Evolutionary conservation across 805 yeast genomes (phyloP), one percentile per base, ranked within the genome.

Genomic region (Candida qinlingensis): DNA sequence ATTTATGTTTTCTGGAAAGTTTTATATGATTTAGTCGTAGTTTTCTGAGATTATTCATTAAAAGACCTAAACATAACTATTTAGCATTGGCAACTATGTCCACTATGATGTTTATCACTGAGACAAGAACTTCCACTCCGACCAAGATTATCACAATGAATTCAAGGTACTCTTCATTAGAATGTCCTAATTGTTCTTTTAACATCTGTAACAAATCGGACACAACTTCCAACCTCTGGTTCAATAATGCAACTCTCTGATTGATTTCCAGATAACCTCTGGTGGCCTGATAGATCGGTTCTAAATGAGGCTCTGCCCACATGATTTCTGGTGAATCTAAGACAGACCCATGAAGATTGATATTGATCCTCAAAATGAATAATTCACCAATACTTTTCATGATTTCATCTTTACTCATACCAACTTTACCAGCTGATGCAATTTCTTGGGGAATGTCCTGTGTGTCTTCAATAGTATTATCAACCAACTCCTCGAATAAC

Each of bases 241-340:
- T 94, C 46, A 94, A 71, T 48, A 94, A 71, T 28, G 90, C 84
- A 0, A 92, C 98, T 42, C 99, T 73, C 68, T 92, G 98, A 63
- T 91, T 91, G 58, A 94, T 94, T 62, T 94, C 99, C 53, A 94
- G 68, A 66, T 92, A 92, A 1, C 97, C 97, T 64, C 98, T 80
- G 3, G 96, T 90, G 0, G 98, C 97, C 66, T 91, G 97, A 68
- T 94, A 94, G 46, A 92, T 90, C 1, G 99, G 99, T 64, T 94
- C 99, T 52, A 94, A 73, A 61, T 91, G 97, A 2, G 99, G 99
- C 65, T 94, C 98, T 0, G 97, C 82, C 99, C 99, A 94, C 97
- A 94, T 90, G 50, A 94, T 79, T 66, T 94, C 99, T 1, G 99
- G 99, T 2, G 96, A 87, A 65, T 94, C 99, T 52, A 94, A 72